These are phyloP conservation scores for Phialophora expanda DNA, from an alignment of 2,329 filamentous ascomycete species.

Conservation along the genomic window DNA sequence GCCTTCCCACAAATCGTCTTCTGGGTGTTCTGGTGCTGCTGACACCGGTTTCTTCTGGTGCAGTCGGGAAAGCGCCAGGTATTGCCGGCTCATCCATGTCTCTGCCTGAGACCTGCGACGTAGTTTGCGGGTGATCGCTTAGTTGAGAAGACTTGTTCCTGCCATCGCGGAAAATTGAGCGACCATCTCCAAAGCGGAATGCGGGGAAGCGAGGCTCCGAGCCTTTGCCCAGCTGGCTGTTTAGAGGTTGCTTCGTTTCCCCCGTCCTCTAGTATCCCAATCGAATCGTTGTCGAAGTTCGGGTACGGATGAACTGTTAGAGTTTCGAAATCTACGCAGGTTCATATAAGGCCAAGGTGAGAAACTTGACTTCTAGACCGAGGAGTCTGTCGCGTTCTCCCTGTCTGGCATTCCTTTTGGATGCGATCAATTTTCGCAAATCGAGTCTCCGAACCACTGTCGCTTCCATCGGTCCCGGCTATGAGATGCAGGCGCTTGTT, in stretches of 20 bases:
- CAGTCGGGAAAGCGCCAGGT: constrained; percentile 37
- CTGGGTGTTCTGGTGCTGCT: constrained; percentile 67
- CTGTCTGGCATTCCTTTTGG: constrained; percentile 58
- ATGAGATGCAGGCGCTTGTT: constrained; percentile 55
- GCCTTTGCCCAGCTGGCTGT: not conserved
- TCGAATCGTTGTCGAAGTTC: not conserved
- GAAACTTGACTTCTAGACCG: constrained; percentile 1
- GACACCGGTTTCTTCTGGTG: constrained; percentile 14
- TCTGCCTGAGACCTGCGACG: constrained; percentile 56
- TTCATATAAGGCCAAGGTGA: constrained; percentile 28
- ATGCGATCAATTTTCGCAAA: constrained; percentile 64
- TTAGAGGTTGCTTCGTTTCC: not conserved
- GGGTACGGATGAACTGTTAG: not conserved
- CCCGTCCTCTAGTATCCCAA: too few relatives aligned
- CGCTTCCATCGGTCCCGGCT: constrained; percentile 66
- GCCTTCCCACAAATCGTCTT: constrained; percentile 87
- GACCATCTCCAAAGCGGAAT: constrained; percentile 9
- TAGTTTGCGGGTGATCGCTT: not conserved
- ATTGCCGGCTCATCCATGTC: constrained; percentile 30
- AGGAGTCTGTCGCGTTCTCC: too few relatives aligned
- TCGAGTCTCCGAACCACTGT: constrained; percentile 68
- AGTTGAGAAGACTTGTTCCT: not conserved
- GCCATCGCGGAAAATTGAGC: constrained; percentile 12
- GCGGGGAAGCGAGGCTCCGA: constrained; percentile 10
- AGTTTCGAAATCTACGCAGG: not conserved